phyloP scores from a whole-genome alignment of 1,284 basidiomycete species.

The Termitomyces sp. region DNA sequence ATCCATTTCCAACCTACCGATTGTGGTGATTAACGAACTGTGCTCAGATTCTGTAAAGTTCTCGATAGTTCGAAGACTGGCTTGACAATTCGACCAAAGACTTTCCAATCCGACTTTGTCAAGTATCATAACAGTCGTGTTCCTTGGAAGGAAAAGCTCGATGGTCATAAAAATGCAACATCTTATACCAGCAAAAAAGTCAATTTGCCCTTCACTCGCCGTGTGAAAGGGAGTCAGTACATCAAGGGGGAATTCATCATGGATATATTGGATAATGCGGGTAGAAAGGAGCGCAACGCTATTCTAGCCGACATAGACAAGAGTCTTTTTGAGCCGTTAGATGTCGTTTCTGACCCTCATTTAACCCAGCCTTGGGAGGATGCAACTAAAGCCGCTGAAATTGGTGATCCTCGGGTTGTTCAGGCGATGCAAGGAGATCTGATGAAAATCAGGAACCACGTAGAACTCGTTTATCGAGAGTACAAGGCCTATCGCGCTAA shows the following conservation, averaged over 20 bases:
- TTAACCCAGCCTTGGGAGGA: conserved; percentile 21
- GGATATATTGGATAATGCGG: conserved; percentile 35
- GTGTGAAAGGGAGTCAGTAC: conserved; percentile 15
- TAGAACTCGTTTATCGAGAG: conserved; percentile 17
- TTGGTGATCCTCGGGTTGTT: conserved; percentile 10
- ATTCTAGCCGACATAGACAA: conserved; percentile 20
- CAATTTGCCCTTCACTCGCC: conserved; percentile 14
- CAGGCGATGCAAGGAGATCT: conserved; percentile 22
- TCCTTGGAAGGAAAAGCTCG: conserved; percentile 32
- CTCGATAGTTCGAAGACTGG: conserved; percentile 63
- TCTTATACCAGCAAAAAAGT: conserved; percentile 10
- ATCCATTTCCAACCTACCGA: conserved; percentile 18
- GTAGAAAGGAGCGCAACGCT: conserved; percentile 20
- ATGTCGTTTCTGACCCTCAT: conserved; percentile 10
- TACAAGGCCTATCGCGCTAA: conserved; percentile 9
- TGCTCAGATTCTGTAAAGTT: conserved; percentile 51
- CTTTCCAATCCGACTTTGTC: conserved; percentile 24
- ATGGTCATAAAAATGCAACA: conserved; percentile 11
- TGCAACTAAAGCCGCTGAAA: conserved; percentile 17
- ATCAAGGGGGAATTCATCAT: conserved; percentile 41
- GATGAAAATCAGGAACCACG: conserved; percentile 20
- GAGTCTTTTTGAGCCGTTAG: conserved; percentile 19
- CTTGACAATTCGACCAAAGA: conserved; percentile 33
- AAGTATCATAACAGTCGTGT: conserved; percentile 25
- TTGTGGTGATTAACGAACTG: background rate